phyloP scores from a whole-genome alignment of 148 eudicot species.

The Limonium bicolor region DNA sequence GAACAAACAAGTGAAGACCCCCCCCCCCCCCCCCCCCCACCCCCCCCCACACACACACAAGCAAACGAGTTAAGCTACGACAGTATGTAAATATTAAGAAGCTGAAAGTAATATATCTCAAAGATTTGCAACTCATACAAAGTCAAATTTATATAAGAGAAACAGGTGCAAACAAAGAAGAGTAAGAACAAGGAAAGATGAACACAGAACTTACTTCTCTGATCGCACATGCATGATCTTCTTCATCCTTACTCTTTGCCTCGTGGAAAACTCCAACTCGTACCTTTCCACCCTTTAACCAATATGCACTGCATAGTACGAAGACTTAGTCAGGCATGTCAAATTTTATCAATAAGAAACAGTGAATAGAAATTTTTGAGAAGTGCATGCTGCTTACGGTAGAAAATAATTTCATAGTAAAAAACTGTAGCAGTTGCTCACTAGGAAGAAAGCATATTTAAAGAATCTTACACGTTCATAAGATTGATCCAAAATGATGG shows the following conservation, averaged over 20 bases:
- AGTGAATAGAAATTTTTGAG: not conserved
- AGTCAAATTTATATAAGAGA: not conserved
- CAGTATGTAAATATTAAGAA: too few relatives aligned
- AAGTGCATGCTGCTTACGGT: too few relatives aligned
- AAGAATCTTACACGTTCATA: slow-evolving; percentile 65
- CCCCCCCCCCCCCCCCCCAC: too few relatives aligned
- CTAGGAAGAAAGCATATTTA: not conserved
- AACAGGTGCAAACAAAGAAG: not conserved
- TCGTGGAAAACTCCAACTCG: slow-evolving; percentile 98
- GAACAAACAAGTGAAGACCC: too few relatives aligned
- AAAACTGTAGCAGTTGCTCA: not conserved
- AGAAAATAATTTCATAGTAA: too few relatives aligned
- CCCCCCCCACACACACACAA: too few relatives aligned
- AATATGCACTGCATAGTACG: slow-evolving; percentile 58
- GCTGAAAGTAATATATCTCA: too few relatives aligned
- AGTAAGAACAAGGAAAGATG: not conserved
- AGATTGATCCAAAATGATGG: slow-evolving; percentile 81
- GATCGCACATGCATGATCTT: slow-evolving; percentile 91
- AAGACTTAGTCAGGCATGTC: too few relatives aligned
- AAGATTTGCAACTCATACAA: not conserved
- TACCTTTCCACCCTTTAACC: slow-evolving; percentile 98
- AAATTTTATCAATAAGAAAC: too few relatives aligned
- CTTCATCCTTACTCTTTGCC: slow-evolving; percentile 98
- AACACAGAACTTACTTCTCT: slow-evolving; percentile 56
- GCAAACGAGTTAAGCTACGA: too few relatives aligned